A percentile compares a stretch with the other conserved stretches of the same genome.
phyloP scores from a whole-genome alignment of 257 asterid species.

The Datura wrightii region DNA sequence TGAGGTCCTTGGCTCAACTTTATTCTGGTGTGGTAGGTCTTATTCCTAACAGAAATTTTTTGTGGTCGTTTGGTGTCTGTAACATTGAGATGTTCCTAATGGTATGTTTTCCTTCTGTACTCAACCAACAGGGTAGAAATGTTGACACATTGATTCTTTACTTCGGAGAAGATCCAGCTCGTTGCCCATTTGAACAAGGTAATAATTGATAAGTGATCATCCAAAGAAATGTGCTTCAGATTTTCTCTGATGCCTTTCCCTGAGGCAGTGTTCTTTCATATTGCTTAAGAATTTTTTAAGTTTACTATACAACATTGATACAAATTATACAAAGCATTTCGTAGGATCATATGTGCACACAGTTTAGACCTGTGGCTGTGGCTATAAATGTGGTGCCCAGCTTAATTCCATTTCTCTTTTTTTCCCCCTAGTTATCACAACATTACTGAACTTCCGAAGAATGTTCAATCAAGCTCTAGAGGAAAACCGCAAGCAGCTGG shows the following conservation, averaged over 20 bases:
- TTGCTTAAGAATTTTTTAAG: neutral
- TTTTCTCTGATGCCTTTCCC: neutral
- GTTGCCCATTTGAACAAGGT: conserved; percentile 97
- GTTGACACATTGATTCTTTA: conserved; percentile 83
- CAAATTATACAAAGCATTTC: neutral
- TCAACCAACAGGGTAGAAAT: conserved; percentile 77
- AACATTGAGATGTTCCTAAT: neutral
- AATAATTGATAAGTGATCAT: conserved; percentile 9
- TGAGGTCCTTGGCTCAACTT: conserved; percentile 82
- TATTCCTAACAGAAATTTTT: conserved; percentile 23
- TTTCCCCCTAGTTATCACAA: conserved; percentile 62
- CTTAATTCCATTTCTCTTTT: neutral
- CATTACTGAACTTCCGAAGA: conserved; percentile 78
- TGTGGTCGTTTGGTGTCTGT: neutral
- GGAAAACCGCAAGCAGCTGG: conserved; percentile 89
- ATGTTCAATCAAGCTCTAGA: conserved; percentile 83
- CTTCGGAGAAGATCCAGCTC: conserved; percentile 96
- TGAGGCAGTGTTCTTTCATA: neutral
- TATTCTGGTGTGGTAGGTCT: conserved; percentile 89
- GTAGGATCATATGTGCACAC: neutral
- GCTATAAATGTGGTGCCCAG: neutral
- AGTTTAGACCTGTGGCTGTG: neutral
- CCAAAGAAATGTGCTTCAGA: neutral
- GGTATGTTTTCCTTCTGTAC: conserved; percentile 21
- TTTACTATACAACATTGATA: neutral